These are phyloP conservation scores for Notholithocarpus densiflorus DNA, from an alignment of 306 rosid species.

Conservation along the genomic window DNA sequence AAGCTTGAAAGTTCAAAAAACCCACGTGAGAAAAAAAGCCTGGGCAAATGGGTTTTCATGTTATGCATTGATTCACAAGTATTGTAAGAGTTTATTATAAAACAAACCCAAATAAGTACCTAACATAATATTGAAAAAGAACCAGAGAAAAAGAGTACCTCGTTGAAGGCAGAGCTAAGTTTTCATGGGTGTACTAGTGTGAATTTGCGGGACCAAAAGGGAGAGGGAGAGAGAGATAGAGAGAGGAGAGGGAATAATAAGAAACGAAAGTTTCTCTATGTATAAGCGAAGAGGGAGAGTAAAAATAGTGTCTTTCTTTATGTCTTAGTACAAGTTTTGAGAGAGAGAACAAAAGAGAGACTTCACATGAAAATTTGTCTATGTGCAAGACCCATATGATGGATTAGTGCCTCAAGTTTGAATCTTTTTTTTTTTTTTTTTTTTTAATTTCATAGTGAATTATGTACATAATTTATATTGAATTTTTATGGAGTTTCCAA, in stretches of 20 bases:
- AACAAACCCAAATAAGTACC: slow-evolving; percentile 24
- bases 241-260: slow-evolving; percentile 30
- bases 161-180: slow-evolving; percentile 21
- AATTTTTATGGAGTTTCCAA: no score
- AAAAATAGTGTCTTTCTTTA: background rate
- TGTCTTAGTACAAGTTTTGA: background rate
- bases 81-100: slow-evolving; percentile 16
- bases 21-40: slow-evolving; percentile 44
- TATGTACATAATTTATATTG: no score
- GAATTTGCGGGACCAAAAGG: slow-evolving; percentile 31
- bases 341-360: background rate
- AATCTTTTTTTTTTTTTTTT: no score
- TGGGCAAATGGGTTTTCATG: slow-evolving; percentile 50
- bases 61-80: slow-evolving; percentile 41
- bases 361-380: no score
- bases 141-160: slow-evolving; percentile 36
- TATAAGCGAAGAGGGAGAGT: slow-evolving; percentile 9
- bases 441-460: no score
- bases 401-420: no score
- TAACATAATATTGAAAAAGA: background rate
- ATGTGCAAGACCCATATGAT: no score
- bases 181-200: slow-evolving; percentile 27
- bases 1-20: slow-evolving; percentile 34
- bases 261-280: slow-evolving; percentile 1
- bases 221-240: background rate